phyloP scores from a whole-genome alignment of 2,329 filamentous ascomycete genomes.

The Trichoderma atroviride region DNA sequence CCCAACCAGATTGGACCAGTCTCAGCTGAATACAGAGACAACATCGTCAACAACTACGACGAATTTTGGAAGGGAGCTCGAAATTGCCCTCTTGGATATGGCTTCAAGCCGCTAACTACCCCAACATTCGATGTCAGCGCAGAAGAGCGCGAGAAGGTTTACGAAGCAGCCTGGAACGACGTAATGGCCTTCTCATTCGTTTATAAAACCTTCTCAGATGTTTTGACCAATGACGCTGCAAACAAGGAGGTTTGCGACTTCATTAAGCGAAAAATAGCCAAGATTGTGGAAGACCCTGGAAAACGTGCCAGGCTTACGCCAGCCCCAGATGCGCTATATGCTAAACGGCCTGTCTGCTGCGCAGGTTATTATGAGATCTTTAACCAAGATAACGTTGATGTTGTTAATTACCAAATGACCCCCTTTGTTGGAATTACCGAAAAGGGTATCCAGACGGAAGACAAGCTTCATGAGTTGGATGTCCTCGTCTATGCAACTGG shows the following conservation, averaged over 20 bases:
- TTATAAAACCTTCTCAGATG: background rate
- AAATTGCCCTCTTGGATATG: background rate
- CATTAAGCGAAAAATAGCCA: background rate
- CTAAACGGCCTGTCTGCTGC: background rate
- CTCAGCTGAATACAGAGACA: background rate
- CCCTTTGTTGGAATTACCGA: background rate
- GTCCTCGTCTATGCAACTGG: background rate
- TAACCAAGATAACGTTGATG: background rate
- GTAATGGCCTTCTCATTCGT: background rate
- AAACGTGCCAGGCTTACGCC: background rate
- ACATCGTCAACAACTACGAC: background rate
- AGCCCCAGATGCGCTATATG: background rate
- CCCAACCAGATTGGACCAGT: background rate
- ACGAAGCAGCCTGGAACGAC: background rate
- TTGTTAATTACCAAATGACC: background rate
- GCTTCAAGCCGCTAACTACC: background rate
- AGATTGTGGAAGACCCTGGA: background rate
- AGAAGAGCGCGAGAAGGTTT: constrained; percentile 5
- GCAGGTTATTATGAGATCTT: background rate
- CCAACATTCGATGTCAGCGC: background rate
- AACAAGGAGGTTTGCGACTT: constrained; percentile 1
- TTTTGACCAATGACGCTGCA: background rate
- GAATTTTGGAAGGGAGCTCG: background rate
- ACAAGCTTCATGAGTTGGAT: background rate
- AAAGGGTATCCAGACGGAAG: background rate